These are phyloP conservation scores for Glycine soja DNA, from an alignment of 306 rosid genomes.

Conservation along the genomic window DNA sequence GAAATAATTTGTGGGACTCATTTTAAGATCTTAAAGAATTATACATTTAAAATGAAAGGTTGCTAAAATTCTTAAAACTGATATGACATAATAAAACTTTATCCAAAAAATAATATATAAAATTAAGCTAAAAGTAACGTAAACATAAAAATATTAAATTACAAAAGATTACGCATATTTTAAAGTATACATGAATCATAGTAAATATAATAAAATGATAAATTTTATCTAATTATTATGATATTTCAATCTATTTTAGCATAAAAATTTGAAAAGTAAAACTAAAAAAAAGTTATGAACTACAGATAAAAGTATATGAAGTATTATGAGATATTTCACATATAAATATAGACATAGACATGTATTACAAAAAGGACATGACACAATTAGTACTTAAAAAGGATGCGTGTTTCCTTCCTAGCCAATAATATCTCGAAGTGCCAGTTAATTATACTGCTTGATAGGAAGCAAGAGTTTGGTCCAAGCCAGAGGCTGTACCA, in stretches of 20 bases:
- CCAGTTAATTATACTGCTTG: background rate
- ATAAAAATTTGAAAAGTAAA: background rate
- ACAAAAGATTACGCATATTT: background rate
- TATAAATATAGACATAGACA: background rate
- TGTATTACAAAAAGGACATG: background rate
- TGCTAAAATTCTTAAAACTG: background rate
- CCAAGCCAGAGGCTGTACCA: background rate
- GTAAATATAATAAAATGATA: background rate
- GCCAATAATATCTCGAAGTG: background rate
- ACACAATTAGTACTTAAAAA: background rate
- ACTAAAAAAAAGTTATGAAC: no score
- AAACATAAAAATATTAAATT: background rate
- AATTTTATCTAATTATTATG: background rate
- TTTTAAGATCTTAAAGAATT: background rate
- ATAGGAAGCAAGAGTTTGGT: conserved; percentile 19
- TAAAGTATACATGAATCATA: background rate
- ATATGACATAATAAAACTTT: background rate
- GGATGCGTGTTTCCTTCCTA: background rate
- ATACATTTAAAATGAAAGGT: no score
- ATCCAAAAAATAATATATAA: background rate
- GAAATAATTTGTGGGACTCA: background rate
- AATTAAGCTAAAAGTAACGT: background rate
- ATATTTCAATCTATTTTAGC: background rate
- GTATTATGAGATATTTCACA: background rate
- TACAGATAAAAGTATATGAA: background rate